phyloP scores from a whole-genome alignment of 1,139 yeast species.

The Magnusiomyces fungicola region DNA sequence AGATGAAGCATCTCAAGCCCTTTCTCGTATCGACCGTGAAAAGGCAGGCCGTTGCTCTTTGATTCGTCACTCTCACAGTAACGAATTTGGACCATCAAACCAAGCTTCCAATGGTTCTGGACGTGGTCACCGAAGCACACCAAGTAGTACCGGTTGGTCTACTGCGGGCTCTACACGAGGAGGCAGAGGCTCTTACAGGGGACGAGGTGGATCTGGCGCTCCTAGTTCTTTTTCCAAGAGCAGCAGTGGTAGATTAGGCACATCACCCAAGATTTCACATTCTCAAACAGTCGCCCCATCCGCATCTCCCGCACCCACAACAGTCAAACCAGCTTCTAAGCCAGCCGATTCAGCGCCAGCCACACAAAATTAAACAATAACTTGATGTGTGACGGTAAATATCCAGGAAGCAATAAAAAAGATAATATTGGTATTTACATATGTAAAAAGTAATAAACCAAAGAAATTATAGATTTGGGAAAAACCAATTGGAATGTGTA shows the following conservation, averaged over 20 bases:
- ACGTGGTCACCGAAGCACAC: not conserved
- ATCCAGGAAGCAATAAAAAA: too few species aligned
- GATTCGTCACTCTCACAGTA: not conserved
- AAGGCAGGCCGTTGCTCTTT: slow-evolving; percentile 12
- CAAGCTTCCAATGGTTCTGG: not conserved
- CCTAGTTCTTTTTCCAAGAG: not conserved
- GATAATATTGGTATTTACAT: too few species aligned
- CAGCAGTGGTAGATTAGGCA: not conserved
- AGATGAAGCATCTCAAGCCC: slow-evolving; percentile 32
- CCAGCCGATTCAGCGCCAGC: too few species aligned
- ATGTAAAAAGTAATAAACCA: too few species aligned
- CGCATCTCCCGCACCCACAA: too few species aligned
- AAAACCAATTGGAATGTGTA: too few species aligned
- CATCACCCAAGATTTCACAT: too few species aligned
- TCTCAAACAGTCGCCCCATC: too few species aligned
- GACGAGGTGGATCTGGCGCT: not conserved
- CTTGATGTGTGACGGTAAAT: too few species aligned
- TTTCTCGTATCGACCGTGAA: slow-evolving; percentile 30
- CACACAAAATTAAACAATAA: too few species aligned
- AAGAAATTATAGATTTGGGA: too few species aligned
- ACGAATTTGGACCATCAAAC: not conserved
- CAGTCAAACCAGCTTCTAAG: too few species aligned
- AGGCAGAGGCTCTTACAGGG: not conserved
- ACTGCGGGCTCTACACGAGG: not conserved
- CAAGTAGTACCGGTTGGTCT: not conserved